Evolutionary conservation across 495 filamentous ascomycete species (phyloP).

Genomic region (Aspergillus olivimuriae): DNA sequence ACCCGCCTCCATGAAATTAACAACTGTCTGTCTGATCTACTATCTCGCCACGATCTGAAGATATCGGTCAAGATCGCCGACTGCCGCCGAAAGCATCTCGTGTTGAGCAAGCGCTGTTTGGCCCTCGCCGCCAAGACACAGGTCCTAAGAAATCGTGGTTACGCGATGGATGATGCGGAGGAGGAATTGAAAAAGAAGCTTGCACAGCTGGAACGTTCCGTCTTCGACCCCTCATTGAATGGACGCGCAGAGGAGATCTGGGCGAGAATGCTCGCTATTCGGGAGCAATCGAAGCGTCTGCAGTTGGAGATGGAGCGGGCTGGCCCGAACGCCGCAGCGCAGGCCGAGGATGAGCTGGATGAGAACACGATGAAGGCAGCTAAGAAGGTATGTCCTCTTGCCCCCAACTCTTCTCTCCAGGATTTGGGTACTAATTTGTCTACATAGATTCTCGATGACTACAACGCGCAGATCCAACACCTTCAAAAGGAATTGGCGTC

Average conservation of each 20-base stretch:
- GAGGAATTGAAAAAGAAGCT: slow-evolving; percentile 87
- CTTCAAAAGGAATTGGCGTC: slow-evolving; percentile 75
- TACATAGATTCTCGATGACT: slow-evolving; percentile 76
- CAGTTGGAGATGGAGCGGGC: slow-evolving; percentile 71
- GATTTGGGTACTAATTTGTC: slow-evolving; percentile 8
- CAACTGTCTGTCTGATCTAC: slow-evolving; percentile 65
- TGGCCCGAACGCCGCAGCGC: slow-evolving; percentile 42
- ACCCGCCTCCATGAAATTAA: slow-evolving; percentile 89
- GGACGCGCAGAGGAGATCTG: slow-evolving; percentile 92
- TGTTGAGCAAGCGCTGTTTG: slow-evolving; percentile 74
- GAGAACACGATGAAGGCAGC: slow-evolving; percentile 74
- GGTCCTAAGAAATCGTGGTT: slow-evolving; percentile 83
- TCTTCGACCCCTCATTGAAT: slow-evolving; percentile 77
- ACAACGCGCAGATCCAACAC: slow-evolving; percentile 79
- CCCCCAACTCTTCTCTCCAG: background rate
- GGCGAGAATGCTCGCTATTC: slow-evolving; percentile 83
- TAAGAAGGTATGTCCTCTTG: slow-evolving; percentile 62
- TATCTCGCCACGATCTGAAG: slow-evolving; percentile 75
- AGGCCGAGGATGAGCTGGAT: slow-evolving; percentile 53
- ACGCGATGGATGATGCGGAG: slow-evolving; percentile 85
- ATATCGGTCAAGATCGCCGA: slow-evolving; percentile 75
- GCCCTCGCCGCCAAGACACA: slow-evolving; percentile 87
- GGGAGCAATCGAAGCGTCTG: slow-evolving; percentile 71
- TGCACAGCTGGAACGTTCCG: slow-evolving; percentile 59
- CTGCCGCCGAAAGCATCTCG: slow-evolving; percentile 70